These are phyloP conservation scores for Funneliformis mosseae DNA, from an alignment of 192 early-diverging fungal species.

Conservation along the genomic window DNA sequence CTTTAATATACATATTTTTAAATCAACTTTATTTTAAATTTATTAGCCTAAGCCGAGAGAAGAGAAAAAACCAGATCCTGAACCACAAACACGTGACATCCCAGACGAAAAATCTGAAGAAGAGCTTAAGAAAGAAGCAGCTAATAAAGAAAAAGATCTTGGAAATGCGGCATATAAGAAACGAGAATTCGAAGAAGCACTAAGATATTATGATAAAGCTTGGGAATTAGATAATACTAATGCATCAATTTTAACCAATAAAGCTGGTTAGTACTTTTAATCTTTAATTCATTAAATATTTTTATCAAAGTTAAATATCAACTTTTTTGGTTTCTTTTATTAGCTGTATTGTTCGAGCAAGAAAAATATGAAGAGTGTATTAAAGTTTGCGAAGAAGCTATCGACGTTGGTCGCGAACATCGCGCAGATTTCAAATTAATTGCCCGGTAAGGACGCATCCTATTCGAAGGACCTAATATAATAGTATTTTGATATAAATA, in stretches of 20 bases:
- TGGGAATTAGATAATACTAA: slow-evolving; percentile 89
- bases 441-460: slow-evolving; percentile 58
- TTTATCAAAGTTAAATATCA: neutral
- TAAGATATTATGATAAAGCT: slow-evolving; percentile 89
- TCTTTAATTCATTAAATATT: neutral
- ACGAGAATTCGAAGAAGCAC: slow-evolving; percentile 84
- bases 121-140: slow-evolving; percentile 65
- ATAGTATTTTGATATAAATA: too few relatives aligned
- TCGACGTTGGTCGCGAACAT: slow-evolving; percentile 88
- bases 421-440: slow-evolving; percentile 95
- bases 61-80: slow-evolving; percentile 29
- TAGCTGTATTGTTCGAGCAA: slow-evolving; percentile 93
- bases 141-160: slow-evolving; percentile 75
- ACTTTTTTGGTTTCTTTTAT: neutral
- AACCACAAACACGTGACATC: slow-evolving; percentile 44
- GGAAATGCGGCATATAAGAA: slow-evolving; percentile 94
- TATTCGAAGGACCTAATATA: neutral
- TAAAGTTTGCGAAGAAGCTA: slow-evolving; percentile 86
- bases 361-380: slow-evolving; percentile 92
- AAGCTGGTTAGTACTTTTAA: slow-evolving; percentile 63
- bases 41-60: neutral
- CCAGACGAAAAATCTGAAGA: slow-evolving; percentile 59
- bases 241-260: slow-evolving; percentile 93
- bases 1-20: too few relatives aligned
- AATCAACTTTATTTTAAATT: neutral